phyloP scores from a whole-genome alignment of 2,329 filamentous ascomycete genomes.

The Fusarium burgessii region DNA sequence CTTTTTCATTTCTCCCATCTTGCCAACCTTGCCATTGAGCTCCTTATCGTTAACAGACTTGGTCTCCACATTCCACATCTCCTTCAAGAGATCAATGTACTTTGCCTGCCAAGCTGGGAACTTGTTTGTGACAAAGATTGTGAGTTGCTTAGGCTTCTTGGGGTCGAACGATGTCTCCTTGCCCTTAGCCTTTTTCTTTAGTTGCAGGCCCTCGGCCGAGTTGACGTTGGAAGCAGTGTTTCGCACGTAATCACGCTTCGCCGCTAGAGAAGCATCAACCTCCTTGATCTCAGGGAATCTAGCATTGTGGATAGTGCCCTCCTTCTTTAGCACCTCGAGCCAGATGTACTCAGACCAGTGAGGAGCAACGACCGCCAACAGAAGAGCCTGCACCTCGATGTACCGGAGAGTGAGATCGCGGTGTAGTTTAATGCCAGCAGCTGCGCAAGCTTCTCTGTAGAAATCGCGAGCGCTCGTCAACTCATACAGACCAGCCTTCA shows the following conservation, averaged over 20 bases:
- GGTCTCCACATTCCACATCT: slow-evolving; percentile 72
- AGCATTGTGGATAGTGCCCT: slow-evolving; percentile 81
- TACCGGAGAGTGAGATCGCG: slow-evolving; percentile 82
- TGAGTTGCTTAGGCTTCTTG: slow-evolving; percentile 90
- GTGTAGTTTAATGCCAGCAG: slow-evolving; percentile 88
- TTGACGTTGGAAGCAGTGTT: slow-evolving; percentile 79
- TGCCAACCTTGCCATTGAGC: slow-evolving; percentile 81
- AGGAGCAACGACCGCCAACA: slow-evolving; percentile 86
- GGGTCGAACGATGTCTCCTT: slow-evolving; percentile 88
- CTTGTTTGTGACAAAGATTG: slow-evolving; percentile 81
- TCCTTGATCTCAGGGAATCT: slow-evolving; percentile 68
- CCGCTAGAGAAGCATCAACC: slow-evolving; percentile 75
- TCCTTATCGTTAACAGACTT: slow-evolving; percentile 82
- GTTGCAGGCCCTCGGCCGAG: slow-evolving; percentile 82
- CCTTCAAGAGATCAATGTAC: slow-evolving; percentile 83
- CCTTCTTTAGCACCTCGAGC: slow-evolving; percentile 87
- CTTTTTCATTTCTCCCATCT: slow-evolving; percentile 93
- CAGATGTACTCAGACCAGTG: slow-evolving; percentile 97
- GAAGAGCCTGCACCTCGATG: slow-evolving; percentile 85
- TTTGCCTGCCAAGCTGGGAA: slow-evolving; percentile 94
- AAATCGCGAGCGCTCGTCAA: slow-evolving; percentile 88
- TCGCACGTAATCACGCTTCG: slow-evolving; percentile 85
- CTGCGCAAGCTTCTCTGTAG: slow-evolving; percentile 85
- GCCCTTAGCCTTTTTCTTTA: slow-evolving; percentile 94
- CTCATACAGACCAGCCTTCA: slow-evolving; percentile 90